A percentile compares a stretch with the other conserved stretches of the same genome.
Evolutionary conservation across 495 filamentous ascomycete genomes (phyloP).

Genomic region (Hypomontagnella monticulosa): DNA sequence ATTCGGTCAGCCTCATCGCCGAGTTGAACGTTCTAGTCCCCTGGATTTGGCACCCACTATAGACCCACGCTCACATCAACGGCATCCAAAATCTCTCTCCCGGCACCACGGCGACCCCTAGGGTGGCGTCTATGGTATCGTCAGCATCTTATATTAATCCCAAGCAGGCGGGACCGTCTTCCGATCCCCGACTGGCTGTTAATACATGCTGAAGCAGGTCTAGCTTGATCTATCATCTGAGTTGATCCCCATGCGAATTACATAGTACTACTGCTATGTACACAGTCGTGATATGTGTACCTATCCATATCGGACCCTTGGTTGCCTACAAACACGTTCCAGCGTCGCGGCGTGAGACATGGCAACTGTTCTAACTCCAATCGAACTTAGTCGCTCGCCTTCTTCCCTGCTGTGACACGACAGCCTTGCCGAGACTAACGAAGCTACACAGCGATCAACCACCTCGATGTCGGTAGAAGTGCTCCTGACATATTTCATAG

Average conservation of each 20-base stretch:
- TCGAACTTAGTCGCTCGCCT: too few species aligned
- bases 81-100: conserved; percentile 25
- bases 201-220: conserved; percentile 3
- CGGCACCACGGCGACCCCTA: conserved; percentile 22
- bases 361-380: background rate
- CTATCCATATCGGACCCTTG: conserved; percentile 1
- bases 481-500: conserved; percentile 10
- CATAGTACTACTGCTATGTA: background rate
- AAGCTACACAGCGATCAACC: conserved; percentile 12
- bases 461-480: conserved; percentile 15
- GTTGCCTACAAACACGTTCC: background rate
- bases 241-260: conserved; percentile 18
- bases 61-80: conserved; percentile 19
- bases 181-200: conserved; percentile 4
- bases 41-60: conserved; percentile 7
- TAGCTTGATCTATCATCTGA: conserved; percentile 25
- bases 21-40: conserved; percentile 3
- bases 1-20: conserved; percentile 24
- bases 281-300: background rate
- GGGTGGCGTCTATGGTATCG: conserved; percentile 6
- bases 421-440: conserved; percentile 9
- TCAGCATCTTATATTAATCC: conserved; percentile 36
- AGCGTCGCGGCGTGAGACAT: background rate
- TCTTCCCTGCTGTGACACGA: background rate
- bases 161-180: conserved; percentile 23